Base-by-base conservation (phyloP, 441 rosid species). In the Pelargonium australe region DNA sequence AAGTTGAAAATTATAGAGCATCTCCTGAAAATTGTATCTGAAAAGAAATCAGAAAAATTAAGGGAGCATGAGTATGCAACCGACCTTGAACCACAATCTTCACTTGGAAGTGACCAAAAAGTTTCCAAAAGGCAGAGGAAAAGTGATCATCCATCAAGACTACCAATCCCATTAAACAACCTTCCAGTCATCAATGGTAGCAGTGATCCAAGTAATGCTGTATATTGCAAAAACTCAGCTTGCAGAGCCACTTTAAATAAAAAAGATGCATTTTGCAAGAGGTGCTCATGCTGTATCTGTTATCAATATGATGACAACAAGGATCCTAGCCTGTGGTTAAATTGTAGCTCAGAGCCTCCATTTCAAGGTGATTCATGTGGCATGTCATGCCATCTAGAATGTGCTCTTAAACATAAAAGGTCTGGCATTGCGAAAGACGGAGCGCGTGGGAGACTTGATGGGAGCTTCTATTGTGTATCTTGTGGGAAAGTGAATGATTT, bases 261-360 rank as follows among this genome's bases (percentile, higher is more conserved):
- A 69, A 90, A 78, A 10, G 92, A 85, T 73, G 71, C 72, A 19
- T 95, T 90, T 79, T 95, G 99, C 78, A 92, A 82, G 79, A 84
- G 98, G 78, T 95, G 99, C 77, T 90, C 96, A 1, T 95, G 99
- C 65, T 92, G 96, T 77, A 83, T 92, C 31, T 95, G 99, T 73
- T 80, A 67, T 19, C 83, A 77, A 73, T 95, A 86, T 68, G 99
- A 92, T 70, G 98, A 95, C 84, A 88, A 89, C 67, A 95, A 95
- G 81, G 99, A 92, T 79, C 97, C 97, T 62, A 95, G 98, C 77
- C 79, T 95, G 61, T 95, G 99, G 99, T 75, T 92, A 63, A 81
- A 79, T 68, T 95, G 99, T 77, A 82, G 86, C 80, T 74, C 88
- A 12, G 94, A 90, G 70, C 80, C 89, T 70, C 96, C 87, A 28